A percentile compares a stretch with the other conserved stretches of the same genome.
phyloP scores from a whole-genome alignment of 495 filamentous ascomycete genomes.

The Lichenothelia convexa region DNA sequence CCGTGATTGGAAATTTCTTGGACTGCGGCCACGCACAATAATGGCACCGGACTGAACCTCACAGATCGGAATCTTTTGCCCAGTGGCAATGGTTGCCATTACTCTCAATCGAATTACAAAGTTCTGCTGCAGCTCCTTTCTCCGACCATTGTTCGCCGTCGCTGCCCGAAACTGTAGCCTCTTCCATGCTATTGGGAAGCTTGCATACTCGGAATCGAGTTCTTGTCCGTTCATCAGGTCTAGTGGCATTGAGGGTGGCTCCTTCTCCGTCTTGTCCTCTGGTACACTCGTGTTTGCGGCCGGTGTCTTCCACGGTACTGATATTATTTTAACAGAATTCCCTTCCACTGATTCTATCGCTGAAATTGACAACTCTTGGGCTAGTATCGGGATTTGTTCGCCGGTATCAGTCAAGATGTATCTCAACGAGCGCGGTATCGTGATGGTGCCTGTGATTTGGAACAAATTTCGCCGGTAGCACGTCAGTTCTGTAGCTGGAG shows the following conservation, averaged over 20 bases:
- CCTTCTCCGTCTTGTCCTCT: conserved; percentile 46
- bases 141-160: conserved; percentile 65
- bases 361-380: conserved; percentile 61
- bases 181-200: conserved; percentile 79
- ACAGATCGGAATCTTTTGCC: conserved; percentile 36
- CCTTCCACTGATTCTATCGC: conserved; percentile 84
- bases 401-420: conserved; percentile 65
- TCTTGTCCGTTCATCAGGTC: conserved; percentile 62
- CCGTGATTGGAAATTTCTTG: conserved; percentile 48
- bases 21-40: conserved; percentile 49
- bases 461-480: conserved; percentile 86
- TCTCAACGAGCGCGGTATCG: conserved; percentile 48
- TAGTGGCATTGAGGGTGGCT: conserved; percentile 48
- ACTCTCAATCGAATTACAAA: conserved; percentile 49
- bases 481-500: conserved; percentile 62
- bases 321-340: conserved; percentile 75
- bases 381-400: conserved; percentile 51
- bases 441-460: conserved; percentile 72
- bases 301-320: conserved; percentile 80
- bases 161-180: conserved; percentile 82
- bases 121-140: conserved; percentile 54
- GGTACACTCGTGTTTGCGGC: conserved; percentile 40
- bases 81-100: conserved; percentile 37
- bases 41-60: conserved; percentile 48
- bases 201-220: conserved; percentile 55